Base-by-base conservation (phyloP, 768 basidiomycete genomes). In the Rhizopogon vulgaris region DNA sequence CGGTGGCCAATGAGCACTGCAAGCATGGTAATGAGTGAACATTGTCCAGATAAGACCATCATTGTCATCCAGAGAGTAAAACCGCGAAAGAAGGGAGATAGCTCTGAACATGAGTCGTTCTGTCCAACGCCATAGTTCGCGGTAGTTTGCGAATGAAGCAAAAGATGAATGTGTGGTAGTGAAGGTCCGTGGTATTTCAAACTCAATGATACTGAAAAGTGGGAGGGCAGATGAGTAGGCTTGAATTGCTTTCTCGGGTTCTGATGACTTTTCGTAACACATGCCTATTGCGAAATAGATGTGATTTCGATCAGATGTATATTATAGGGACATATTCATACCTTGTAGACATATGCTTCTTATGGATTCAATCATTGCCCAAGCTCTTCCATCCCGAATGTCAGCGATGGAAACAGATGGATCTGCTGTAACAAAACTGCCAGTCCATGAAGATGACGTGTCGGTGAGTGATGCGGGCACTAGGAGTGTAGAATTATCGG, bases 51-150 rank as follows among this genome's bases (percentile, higher is more conserved):
- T 63, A 9, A 71, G 71, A 41, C 70, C 67, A 18, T 62, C 60
- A 6, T 58, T 49, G 48, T 75, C 71, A 42, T 73, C 69, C 9
- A 63, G 63, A 51, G 60, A 58, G 12, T 69, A 71, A 0, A 70
- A 68, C 12, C 76, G 75, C 3, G 89, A 71, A 14, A 83, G 78
- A 0, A 92, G 67, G 1, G 88, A 71, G 39, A 89, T 76, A 2
- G 83, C 84, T n/a, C 94, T 79, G 73, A 88, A 87, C n/a, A 94
- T 71, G 22, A 90, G 74, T 17, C 83, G 77, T 59, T 95, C 91
- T 3, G 80, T 74, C 88, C 90, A 94, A 46, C 92, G 77, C 76
- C 90, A 93, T 9, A 94, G 74, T 60, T 97, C 94, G 6, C 87
- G 85, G 51, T 87, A 83, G 41, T 77, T 77, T 3, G 71, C 63